These are phyloP conservation scores for Ustilago tritici DNA, from an alignment of 1,284 basidiomycete species.

Conservation along the genomic window DNA sequence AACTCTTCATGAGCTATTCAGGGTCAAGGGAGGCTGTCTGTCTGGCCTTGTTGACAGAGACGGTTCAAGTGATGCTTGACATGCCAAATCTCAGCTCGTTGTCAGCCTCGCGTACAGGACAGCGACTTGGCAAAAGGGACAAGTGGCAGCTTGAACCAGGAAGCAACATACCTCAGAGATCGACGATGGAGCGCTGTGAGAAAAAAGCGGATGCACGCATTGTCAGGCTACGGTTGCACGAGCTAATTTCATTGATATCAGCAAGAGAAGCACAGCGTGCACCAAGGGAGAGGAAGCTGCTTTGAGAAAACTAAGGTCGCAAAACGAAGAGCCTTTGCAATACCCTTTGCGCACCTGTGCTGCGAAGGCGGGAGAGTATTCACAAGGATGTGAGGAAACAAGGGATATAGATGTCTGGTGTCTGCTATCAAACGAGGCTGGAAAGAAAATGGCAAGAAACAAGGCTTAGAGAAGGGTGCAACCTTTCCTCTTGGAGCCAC, in stretches of 20 bases:
- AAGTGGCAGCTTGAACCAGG: too few species aligned
- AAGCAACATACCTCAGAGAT: too few species aligned
- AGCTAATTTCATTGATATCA: too few species aligned
- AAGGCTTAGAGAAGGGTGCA: slow-evolving; percentile 75
- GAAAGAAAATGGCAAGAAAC: not conserved
- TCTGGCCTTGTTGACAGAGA: too few species aligned
- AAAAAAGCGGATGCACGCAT: not conserved
- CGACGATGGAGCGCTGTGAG: too few species aligned
- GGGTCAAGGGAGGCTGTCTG: too few species aligned
- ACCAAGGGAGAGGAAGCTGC: not conserved
- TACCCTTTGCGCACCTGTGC: not conserved
- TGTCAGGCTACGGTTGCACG: too few species aligned
- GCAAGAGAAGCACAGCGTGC: slow-evolving; percentile 1
- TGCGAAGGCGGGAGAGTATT: not conserved
- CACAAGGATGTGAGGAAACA: slow-evolving; percentile 1
- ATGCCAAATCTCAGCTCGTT: too few species aligned
- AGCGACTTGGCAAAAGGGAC: too few species aligned
- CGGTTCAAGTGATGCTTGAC: too few species aligned
- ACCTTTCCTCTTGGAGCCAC: slow-evolving; percentile 70
- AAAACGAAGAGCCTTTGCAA: not conserved
- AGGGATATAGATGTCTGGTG: slow-evolving; percentile 7
- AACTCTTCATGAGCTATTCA: too few species aligned
- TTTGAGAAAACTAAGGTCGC: not conserved
- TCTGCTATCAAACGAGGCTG: not conserved
- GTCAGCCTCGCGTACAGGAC: too few species aligned